Conservation (phyloP, 495 filamentous ascomycete species). For the Aspergillus bridgeri region DNA sequence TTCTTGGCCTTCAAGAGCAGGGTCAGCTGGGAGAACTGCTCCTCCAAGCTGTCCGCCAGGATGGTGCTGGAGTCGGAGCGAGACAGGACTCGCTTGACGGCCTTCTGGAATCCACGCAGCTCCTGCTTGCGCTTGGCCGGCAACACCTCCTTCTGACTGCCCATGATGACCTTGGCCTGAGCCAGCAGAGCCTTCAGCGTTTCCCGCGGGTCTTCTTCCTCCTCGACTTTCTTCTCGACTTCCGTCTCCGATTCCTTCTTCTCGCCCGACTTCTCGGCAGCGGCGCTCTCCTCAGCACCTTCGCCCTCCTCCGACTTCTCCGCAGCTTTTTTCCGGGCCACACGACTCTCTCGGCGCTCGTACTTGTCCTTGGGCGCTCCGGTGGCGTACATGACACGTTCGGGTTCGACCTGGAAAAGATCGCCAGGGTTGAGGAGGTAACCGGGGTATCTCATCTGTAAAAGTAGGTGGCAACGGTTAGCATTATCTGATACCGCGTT, state of each 20-base stretch:
- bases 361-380: conserved; percentile 62
- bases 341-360: conserved; percentile 43
- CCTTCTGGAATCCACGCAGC: conserved; percentile 54
- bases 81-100: conserved; percentile 52
- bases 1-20: conserved; percentile 40
- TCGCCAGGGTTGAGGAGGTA: conserved; percentile 97
- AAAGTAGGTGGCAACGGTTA: background rate
- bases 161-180: conserved; percentile 53
- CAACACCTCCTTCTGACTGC: conserved; percentile 43
- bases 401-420: conserved; percentile 91
- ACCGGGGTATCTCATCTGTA: conserved; percentile 86
- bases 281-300: conserved; percentile 20
- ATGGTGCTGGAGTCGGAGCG: conserved; percentile 41
- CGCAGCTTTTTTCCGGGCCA: conserved; percentile 24
- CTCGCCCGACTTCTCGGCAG: conserved; percentile 25
- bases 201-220: conserved; percentile 34
- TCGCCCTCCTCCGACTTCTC: conserved; percentile 23
- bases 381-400: conserved; percentile 82
- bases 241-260: conserved; percentile 23
- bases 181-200: conserved; percentile 50
- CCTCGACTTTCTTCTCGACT: conserved; percentile 19
- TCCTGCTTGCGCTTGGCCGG: conserved; percentile 61
- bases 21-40: conserved; percentile 48
- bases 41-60: conserved; percentile 47
- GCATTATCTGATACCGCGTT: background rate